These are phyloP conservation scores for Lachancea sp. DNA, from an alignment of 805 yeast species.

Conservation along the genomic window DNA sequence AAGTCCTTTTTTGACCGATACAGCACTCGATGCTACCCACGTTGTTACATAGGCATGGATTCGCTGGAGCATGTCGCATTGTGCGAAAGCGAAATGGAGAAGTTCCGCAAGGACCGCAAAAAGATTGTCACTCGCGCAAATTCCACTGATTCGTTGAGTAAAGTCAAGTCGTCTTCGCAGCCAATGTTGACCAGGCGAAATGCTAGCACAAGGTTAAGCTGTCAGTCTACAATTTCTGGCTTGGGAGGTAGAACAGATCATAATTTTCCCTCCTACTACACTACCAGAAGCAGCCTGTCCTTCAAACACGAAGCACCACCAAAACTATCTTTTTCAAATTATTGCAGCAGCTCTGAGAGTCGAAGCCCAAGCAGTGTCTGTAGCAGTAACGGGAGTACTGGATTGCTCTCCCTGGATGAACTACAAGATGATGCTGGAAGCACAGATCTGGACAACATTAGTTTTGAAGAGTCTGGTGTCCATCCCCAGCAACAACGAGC, in stretches of 20 bases:
- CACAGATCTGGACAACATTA: slow-evolving; percentile 9
- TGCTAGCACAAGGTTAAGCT: not conserved
- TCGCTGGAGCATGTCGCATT: slow-evolving; percentile 29
- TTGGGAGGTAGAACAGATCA: not conserved
- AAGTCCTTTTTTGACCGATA: slow-evolving; percentile 60
- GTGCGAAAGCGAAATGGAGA: slow-evolving; percentile 48
- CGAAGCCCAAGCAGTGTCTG: slow-evolving; percentile 19
- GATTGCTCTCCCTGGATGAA: slow-evolving; percentile 17
- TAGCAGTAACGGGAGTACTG: slow-evolving; percentile 8
- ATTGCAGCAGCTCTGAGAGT: slow-evolving; percentile 10
- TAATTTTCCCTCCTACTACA: not conserved
- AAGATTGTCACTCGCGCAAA: slow-evolving; percentile 31
- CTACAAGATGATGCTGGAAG: slow-evolving; percentile 14
- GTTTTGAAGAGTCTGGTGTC: slow-evolving; percentile 17
- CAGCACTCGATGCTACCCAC: slow-evolving; percentile 61
- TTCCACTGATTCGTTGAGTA: slow-evolving; percentile 27
- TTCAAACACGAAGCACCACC: slow-evolving; percentile 27
- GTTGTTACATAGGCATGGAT: slow-evolving; percentile 79
- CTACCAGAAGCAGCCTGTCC: slow-evolving; percentile 2
- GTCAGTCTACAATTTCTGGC: not conserved
- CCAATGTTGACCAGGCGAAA: not conserved
- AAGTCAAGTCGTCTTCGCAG: not conserved
- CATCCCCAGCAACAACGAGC: not conserved
- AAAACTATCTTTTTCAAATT: slow-evolving; percentile 18
- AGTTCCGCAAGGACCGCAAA: slow-evolving; percentile 43